phyloP scores from a whole-genome alignment of 257 asterid genomes.

The Solanum paucissectum region DNA sequence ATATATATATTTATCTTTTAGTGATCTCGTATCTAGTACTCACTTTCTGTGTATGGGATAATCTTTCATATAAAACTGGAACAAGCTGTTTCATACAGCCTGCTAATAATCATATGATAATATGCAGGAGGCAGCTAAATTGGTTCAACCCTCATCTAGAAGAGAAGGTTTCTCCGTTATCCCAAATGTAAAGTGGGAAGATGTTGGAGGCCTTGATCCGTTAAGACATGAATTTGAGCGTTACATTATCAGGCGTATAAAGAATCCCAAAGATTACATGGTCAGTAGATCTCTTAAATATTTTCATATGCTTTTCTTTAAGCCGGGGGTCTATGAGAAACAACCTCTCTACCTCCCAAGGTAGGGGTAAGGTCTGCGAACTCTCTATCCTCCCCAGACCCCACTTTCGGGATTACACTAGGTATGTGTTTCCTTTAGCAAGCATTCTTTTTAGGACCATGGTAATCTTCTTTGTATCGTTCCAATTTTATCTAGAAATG shows the following conservation, averaged over 20 bases:
- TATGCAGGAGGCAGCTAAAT: slow-evolving; percentile 65
- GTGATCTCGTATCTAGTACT: no score
- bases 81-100: not conserved
- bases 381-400: not conserved
- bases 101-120: slow-evolving; percentile 1
- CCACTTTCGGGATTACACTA: not conserved
- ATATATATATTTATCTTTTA: not conserved
- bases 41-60: not conserved
- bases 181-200: slow-evolving; percentile 83
- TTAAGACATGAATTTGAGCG: slow-evolving; percentile 55
- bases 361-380: not conserved
- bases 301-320: not conserved
- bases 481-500: not conserved
- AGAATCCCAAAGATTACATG: slow-evolving; percentile 58
- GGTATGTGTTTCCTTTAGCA: no score
- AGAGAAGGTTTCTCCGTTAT: slow-evolving; percentile 84
- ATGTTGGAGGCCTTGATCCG: slow-evolving; percentile 72
- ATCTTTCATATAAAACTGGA: not conserved
- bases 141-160: slow-evolving; percentile 72
- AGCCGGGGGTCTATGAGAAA: not conserved
- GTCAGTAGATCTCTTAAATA: slow-evolving; percentile 17
- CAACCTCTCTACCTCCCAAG: not conserved
- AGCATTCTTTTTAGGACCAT: not conserved
- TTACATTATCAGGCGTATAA: slow-evolving; percentile 44
- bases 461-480: not conserved